A percentile compares a stretch with the other conserved stretches of the same genome.
Conservation (phyloP, 345 rosid species). For the Noccaea caerulescens region DNA sequence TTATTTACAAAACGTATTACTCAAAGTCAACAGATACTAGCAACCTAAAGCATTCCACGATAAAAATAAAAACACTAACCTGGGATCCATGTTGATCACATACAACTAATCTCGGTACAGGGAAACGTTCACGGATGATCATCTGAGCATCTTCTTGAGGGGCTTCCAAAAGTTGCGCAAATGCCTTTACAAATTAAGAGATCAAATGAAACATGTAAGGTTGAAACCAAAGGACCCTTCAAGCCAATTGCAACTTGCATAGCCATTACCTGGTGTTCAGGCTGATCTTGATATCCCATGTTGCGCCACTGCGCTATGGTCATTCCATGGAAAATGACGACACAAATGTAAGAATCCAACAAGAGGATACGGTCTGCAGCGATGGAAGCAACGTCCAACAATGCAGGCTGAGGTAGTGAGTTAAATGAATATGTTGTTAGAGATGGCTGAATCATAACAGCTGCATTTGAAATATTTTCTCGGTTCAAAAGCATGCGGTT, state of each 20-base stretch:
- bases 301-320: slow-evolving; percentile 99
- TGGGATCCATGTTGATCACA: slow-evolving; percentile 99
- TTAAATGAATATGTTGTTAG: slow-evolving; percentile 86
- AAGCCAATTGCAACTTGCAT: slow-evolving; percentile 6
- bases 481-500: slow-evolving; percentile 44
- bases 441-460: slow-evolving; percentile 86
- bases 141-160: slow-evolving; percentile 80
- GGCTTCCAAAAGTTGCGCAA: slow-evolving; percentile 85
- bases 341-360: slow-evolving; percentile 89
- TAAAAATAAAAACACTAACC: slow-evolving; percentile 50
- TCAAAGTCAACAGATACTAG: slow-evolving; percentile 12
- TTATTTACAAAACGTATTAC: slow-evolving; percentile 12
- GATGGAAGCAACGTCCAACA: slow-evolving; percentile 96
- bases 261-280: slow-evolving; percentile 76
- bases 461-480: slow-evolving; percentile 44
- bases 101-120: slow-evolving; percentile 92
- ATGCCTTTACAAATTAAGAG: slow-evolving; percentile 34
- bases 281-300: slow-evolving; percentile 92
- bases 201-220: slow-evolving; percentile 28
- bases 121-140: slow-evolving; percentile 86
- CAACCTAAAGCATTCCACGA: background rate
- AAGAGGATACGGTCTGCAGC: slow-evolving; percentile 89
- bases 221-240: background rate
- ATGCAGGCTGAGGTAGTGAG: slow-evolving; percentile 82
- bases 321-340: slow-evolving; percentile 98